phyloP scores from a whole-genome alignment of 148 eudicot genomes.

The Simmondsia chinensis region DNA sequence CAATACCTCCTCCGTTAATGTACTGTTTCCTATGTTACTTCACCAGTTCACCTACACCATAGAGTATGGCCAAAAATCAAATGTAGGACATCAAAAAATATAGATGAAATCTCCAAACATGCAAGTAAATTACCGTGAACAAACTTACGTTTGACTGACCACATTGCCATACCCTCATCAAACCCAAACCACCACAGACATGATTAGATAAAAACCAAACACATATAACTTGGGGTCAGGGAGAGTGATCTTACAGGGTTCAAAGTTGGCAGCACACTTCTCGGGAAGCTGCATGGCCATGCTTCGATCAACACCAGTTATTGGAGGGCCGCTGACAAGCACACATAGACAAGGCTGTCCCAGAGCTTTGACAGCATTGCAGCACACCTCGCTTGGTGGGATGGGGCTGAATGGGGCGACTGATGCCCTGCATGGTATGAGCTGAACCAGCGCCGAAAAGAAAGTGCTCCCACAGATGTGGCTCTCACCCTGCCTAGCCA shows the following conservation, averaged over 20 bases:
- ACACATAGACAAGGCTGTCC: constrained; percentile 91
- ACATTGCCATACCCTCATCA: too few species aligned
- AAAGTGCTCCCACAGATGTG: constrained; percentile 59
- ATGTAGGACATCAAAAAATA: background rate
- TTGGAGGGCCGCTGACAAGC: constrained; percentile 80
- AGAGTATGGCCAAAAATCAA: background rate
- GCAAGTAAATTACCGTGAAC: background rate
- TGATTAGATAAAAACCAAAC: background rate
- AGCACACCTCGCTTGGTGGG: constrained; percentile 83
- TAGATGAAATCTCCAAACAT: background rate
- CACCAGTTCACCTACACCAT: constrained; percentile 12
- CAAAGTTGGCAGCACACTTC: constrained; percentile 64
- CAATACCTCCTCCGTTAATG: too few species aligned
- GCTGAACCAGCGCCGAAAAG: constrained; percentile 77
- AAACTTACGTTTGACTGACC: too few species aligned
- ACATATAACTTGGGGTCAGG: background rate
- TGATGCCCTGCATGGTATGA: constrained; percentile 78
- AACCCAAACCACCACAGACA: background rate
- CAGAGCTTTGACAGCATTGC: constrained; percentile 51
- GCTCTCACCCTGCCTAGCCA: constrained; percentile 29
- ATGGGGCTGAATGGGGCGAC: constrained; percentile 66
- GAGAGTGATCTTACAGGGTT: constrained; percentile 41
- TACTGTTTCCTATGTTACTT: constrained; percentile 7
- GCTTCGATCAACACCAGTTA: constrained; percentile 80
- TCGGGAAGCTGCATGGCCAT: constrained; percentile 91